These are phyloP conservation scores for Diaporthe sp. DNA, from an alignment of 2,329 filamentous ascomycete genomes.

Conservation along the genomic window DNA sequence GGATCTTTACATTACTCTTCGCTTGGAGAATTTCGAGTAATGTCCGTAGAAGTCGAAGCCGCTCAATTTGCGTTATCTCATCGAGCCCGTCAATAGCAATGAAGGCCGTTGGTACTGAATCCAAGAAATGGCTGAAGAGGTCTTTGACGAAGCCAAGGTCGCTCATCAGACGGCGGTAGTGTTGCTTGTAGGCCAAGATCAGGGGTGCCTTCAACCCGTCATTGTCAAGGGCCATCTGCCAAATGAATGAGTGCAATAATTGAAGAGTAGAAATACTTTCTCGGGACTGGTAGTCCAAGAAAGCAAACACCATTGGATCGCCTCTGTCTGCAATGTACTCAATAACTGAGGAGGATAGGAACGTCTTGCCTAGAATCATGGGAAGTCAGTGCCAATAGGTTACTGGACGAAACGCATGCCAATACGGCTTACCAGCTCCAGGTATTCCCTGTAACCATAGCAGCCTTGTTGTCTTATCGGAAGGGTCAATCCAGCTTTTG, in stretches of 20 bases:
- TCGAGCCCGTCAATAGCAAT: not conserved
- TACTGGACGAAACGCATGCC: too few relatives aligned
- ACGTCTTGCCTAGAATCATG: not conserved
- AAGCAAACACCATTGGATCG: not conserved
- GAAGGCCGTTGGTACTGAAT: not conserved
- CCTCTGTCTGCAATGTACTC: not conserved
- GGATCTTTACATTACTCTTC: not conserved
- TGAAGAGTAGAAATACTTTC: not conserved
- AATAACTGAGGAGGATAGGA: not conserved
- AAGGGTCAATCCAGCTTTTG: not conserved
- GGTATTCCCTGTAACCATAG: constrained; percentile 4
- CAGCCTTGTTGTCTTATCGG: not conserved
- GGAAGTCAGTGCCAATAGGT: not conserved
- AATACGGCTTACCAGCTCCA: constrained; percentile 6
- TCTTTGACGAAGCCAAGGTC: not conserved
- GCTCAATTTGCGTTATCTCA: not conserved
- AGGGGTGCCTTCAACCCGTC: not conserved
- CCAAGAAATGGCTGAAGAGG: not conserved
- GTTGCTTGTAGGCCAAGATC: not conserved
- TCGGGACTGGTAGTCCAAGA: not conserved
- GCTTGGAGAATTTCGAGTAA: not conserved
- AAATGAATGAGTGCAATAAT: not conserved
- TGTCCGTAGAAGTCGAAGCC: not conserved
- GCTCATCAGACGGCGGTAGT: not conserved
- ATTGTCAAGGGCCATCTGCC: not conserved